A percentile compares a stretch with the other conserved stretches of the same genome.
Evolutionary conservation across 768 basidiomycete species (phyloP).

Genomic region (Lentinula lateritia): DNA sequence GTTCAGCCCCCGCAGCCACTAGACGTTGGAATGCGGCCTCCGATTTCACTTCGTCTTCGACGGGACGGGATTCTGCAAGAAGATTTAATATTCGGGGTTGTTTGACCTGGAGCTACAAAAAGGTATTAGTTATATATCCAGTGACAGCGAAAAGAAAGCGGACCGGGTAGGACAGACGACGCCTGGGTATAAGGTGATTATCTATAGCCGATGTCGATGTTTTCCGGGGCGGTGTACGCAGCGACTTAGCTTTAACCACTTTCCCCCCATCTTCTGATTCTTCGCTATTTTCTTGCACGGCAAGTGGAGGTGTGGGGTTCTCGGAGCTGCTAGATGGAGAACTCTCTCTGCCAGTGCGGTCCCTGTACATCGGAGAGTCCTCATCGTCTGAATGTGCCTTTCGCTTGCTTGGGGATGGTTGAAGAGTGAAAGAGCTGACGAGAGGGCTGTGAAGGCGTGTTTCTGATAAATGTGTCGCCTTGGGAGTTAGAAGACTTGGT

Average conservation of each 20-base stretch:
- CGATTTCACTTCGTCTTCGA: slow-evolving; percentile 77
- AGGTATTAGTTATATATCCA: slow-evolving; percentile 10
- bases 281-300: slow-evolving; percentile 35
- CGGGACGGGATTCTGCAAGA: slow-evolving; percentile 63
- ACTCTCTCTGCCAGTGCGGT: slow-evolving; percentile 61
- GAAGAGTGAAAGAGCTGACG: slow-evolving; percentile 58
- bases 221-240: slow-evolving; percentile 53
- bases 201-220: slow-evolving; percentile 29
- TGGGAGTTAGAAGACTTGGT: slow-evolving; percentile 59
- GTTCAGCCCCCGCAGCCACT: slow-evolving; percentile 64
- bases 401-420: slow-evolving; percentile 33
- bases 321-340: slow-evolving; percentile 67
- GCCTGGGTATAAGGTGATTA: slow-evolving; percentile 33
- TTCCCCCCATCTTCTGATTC: slow-evolving; percentile 26
- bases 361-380: slow-evolving; percentile 65
- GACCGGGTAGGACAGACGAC: slow-evolving; percentile 60
- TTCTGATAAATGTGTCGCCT: slow-evolving; percentile 47
- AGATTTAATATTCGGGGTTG: slow-evolving; percentile 67
- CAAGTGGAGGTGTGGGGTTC: slow-evolving; percentile 63
- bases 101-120: slow-evolving; percentile 44
- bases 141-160: background rate
- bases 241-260: slow-evolving; percentile 22
- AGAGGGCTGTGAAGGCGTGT: slow-evolving; percentile 66
- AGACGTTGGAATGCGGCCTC: slow-evolving; percentile 84
- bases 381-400: slow-evolving; percentile 42